phyloP scores from a whole-genome alignment of 139 green algal genomes.

The Desmodesmus armatus region DNA sequence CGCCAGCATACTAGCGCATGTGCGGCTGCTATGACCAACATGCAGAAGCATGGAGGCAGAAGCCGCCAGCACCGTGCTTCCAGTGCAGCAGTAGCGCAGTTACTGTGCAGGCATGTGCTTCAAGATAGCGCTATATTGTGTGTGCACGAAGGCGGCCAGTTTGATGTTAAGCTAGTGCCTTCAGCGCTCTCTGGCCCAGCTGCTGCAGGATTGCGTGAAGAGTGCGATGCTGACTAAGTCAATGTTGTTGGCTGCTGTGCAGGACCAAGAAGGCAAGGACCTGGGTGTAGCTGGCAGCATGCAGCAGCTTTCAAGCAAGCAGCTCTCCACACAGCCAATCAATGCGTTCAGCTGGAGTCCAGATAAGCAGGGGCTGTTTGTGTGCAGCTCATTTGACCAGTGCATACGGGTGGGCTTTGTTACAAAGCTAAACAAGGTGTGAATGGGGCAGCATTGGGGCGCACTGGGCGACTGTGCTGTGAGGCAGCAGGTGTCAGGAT shows the following conservation, averaged over 20 bases:
- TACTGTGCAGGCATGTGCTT: not conserved
- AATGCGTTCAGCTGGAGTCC: slow-evolving; percentile 86
- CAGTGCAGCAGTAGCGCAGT: not conserved
- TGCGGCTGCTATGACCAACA: not conserved
- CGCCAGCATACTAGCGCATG: not conserved
- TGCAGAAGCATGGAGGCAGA: not conserved
- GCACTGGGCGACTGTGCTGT: too few relatives aligned
- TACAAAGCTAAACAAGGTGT: slow-evolving; percentile 81
- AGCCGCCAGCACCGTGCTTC: not conserved
- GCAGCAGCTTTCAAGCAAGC: slow-evolving; percentile 70
- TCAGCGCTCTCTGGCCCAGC: too few relatives aligned
- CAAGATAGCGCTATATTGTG: not conserved
- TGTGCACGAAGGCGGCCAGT: not conserved
- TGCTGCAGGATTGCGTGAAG: not conserved
- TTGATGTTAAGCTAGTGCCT: not conserved
- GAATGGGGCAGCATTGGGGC: too few relatives aligned
- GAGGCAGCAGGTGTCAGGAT: too few relatives aligned
- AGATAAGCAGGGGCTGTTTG: slow-evolving; percentile 89
- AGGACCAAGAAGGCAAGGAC: slow-evolving; percentile 76
- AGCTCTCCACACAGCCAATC: slow-evolving; percentile 86
- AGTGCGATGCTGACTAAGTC: not conserved
- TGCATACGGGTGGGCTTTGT: slow-evolving; percentile 83
- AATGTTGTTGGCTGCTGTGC: slow-evolving; percentile 19
- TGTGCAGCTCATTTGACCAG: slow-evolving; percentile 88
- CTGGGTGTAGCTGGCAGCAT: slow-evolving; percentile 82